A percentile compares a stretch with the other conserved stretches of the same genome.
Conservation (phyloP, 1,284 basidiomycete genomes). For the Phellinidium pouzarii region DNA sequence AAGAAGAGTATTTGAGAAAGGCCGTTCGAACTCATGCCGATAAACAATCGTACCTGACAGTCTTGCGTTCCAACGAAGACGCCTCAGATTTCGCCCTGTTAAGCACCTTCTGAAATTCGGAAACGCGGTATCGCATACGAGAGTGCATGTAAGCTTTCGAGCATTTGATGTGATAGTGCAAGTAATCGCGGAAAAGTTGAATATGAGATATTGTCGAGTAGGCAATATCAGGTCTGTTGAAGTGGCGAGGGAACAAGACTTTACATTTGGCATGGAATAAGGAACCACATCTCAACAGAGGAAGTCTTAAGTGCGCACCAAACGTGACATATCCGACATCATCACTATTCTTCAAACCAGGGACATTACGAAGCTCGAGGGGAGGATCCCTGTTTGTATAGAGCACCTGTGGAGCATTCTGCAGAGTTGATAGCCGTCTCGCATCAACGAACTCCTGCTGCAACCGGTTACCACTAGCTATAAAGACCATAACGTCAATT, state of each 20-base stretch:
- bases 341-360: conserved; percentile 77
- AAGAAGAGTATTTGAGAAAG: conserved; percentile 15
- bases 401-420: conserved; percentile 97
- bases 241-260: conserved; percentile 97
- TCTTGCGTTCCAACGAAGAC: conserved; percentile 82
- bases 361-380: conserved; percentile 86
- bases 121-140: conserved; percentile 90
- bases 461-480: background rate
- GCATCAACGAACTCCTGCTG: conserved; percentile 96
- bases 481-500: background rate
- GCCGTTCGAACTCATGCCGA: background rate
- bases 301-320: conserved; percentile 33
- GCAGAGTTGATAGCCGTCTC: conserved; percentile 84
- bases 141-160: conserved; percentile 99
- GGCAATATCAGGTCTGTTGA: conserved; percentile 68
- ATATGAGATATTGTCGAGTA: conserved; percentile 91
- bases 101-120: conserved; percentile 96
- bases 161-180: conserved; percentile 99
- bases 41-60: conserved; percentile 61
- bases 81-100: conserved; percentile 97
- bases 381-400: conserved; percentile 96
- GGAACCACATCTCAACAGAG: background rate
- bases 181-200: conserved; percentile 95
- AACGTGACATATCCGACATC: conserved; percentile 99
- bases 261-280: conserved; percentile 6